Evolutionary conservation across 2,329 filamentous ascomycete species (phyloP), one percentile per base, ranked within the genome.

Genomic region (Fusarium sp.): DNA sequence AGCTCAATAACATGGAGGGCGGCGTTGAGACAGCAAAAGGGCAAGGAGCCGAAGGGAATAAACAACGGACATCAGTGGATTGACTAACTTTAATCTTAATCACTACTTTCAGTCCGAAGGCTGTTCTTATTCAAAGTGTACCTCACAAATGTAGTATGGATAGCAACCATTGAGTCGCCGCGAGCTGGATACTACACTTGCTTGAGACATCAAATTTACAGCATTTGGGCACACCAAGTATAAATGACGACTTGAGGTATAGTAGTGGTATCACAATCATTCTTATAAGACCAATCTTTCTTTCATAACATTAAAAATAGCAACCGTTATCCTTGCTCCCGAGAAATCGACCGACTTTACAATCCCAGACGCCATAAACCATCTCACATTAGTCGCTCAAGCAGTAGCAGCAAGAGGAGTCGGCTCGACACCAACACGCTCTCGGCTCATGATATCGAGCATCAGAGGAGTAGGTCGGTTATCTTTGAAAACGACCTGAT

Each of bases 371-470:
- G 64, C 64, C 64, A 38, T 9, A 66, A 67, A 61, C 42, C n/a
- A 67, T 67, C 62, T 53, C 62, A 66, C 18, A 48, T 45, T 63
- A 49, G 55, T 67, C 41, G 20, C 56, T 76, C 77, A 87, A 71
- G 83, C 86, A 73, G 81, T 77, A 67, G 83, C 82, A 42, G 85
- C 90, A 65, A 91, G 84, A 54, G 90, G 85, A 20, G 74, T 60
- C 32, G 91, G 90, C 81, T 92, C 89, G 38, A 98, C 96, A 77
- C 94, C 96, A 57, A 99, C 94, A 78, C 96, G 92, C 88, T 98
- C 94, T 88, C 95, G 97, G 82, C 92, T 92, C 71, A 99, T 85
- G 73, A 98, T 89, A 80, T 98, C 95, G 26, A 97, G 92, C 80
- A 98, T 88, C 64, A 98, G 88, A 76, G 95, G 92, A 75, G 90